Evolutionary conservation across 179 eudicot species (phyloP), one percentile per base, ranked within the genome.

Genomic region (Actinidia arguta): DNA sequence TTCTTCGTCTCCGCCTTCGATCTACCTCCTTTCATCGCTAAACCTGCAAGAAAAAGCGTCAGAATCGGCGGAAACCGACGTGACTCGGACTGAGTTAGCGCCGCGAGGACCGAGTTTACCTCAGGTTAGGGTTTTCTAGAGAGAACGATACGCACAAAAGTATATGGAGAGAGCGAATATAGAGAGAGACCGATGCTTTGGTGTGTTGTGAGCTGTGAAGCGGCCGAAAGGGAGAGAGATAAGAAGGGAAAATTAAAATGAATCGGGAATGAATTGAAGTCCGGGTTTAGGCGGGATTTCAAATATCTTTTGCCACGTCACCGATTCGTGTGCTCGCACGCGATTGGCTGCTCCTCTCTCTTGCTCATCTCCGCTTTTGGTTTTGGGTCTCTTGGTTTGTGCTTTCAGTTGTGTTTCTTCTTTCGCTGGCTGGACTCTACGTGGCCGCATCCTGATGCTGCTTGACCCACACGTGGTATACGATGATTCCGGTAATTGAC

Each of bases 211-310:
- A 17, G 25, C 70, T 47, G 64, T 46, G 82, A 64, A 69, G 55
- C 31, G 76, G 22, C 16, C 8, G 75, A n/a, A 66, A 76, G 68
- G 59, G 77, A 16, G 69, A 61, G 76, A 36, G 85, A 87, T 69
- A 87, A 22, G 70, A 64, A 82, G 82, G 82, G 61, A 62, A 62
- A 73, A 76, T 50, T 78, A 58, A 72, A 80, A 78, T 72, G 78
- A 81, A 74, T 31, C 18, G 56, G 16, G 58, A 78, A 36, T 11
- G 27, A 64, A 52, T 82, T 85, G 80, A 74, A 85, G 88, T 85
- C 87, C 90, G 90, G 86, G 80, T 88, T 88, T 88, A 70, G 88
- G 90, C 90, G 90, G 90, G 90, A 88, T 79, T 85, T 85, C 85
- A 82, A 85, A 82, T 39, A 14, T 27, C 16, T n/a, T 13, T 27